Evolutionary conservation across 768 basidiomycete genomes (phyloP).

Genomic region (Phlegmacium glaucopus): DNA sequence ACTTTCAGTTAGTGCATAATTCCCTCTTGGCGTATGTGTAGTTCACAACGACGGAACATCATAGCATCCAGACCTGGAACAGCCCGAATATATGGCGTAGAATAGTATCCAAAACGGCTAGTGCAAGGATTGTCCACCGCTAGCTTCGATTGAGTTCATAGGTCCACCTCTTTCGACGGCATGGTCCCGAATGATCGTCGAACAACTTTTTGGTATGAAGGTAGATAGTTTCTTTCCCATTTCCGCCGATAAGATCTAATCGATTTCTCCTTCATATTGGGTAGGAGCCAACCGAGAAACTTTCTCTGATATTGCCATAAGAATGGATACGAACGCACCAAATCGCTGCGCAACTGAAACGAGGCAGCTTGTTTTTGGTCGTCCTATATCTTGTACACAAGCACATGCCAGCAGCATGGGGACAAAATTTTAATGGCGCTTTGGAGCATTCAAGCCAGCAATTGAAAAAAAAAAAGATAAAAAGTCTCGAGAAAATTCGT

Average conservation of each 20-base stretch:
- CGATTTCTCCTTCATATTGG: constrained; percentile 3
- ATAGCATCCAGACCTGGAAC: no score
- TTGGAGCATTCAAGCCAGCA: background rate
- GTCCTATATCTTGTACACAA: background rate
- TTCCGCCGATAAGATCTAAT: constrained; percentile 13
- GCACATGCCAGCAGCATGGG: background rate
- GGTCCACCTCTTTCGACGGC: constrained; percentile 1
- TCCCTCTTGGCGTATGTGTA: no score
- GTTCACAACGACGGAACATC: no score
- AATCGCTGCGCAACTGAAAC: constrained; percentile 4
- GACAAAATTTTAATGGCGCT: background rate
- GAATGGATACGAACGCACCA: constrained; percentile 12
- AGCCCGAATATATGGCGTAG: no score
- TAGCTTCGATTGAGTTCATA: no score
- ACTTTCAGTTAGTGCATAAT: no score
- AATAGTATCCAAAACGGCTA: no score
- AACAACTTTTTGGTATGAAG: background rate
- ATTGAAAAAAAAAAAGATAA: background rate
- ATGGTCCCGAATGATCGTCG: background rate
- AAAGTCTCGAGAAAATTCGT: background rate
- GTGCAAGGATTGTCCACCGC: no score
- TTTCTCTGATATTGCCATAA: constrained; percentile 8
- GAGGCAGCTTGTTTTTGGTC: constrained; percentile 7
- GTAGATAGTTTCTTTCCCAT: constrained; percentile 5
- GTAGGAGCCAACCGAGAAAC: constrained; percentile 11